Conservation (phyloP, 306 rosid genomes). For the Aeschynomene evenia region DNA sequence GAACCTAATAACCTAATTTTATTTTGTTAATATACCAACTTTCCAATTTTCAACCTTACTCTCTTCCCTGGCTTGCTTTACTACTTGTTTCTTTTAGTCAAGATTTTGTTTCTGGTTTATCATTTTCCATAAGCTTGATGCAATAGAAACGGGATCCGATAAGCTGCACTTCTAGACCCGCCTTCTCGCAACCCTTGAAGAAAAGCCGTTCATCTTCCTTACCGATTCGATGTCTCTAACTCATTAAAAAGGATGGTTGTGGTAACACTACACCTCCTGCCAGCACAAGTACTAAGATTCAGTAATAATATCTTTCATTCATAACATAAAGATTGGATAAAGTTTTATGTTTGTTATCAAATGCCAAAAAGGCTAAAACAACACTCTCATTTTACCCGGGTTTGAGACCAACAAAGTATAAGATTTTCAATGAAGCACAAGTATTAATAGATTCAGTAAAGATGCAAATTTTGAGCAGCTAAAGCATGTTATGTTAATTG, state of each 20-base stretch:
- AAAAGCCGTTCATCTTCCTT: conserved; percentile 83
- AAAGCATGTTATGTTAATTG: neutral
- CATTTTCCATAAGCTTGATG: conserved; percentile 45
- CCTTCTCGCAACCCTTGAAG: conserved; percentile 71
- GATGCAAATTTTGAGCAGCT: neutral
- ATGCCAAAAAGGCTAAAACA: too few relatives aligned
- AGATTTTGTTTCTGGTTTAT: neutral
- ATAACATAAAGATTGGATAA: too few relatives aligned
- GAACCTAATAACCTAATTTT: neutral
- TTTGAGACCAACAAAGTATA: too few relatives aligned
- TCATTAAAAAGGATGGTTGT: conserved; percentile 73
- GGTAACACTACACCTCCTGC: conserved; percentile 45
- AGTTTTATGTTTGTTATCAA: too few relatives aligned
- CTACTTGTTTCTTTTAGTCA: conserved; percentile 4
- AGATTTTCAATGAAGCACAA: too few relatives aligned
- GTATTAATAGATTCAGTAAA: conserved; percentile 4
- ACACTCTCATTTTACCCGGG: too few relatives aligned
- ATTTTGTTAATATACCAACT: conserved; percentile 6
- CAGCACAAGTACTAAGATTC: neutral
- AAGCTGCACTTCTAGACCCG: conserved; percentile 72
- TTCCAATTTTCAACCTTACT: conserved; percentile 11
- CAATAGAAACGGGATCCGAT: conserved; percentile 76
- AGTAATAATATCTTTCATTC: too few relatives aligned
- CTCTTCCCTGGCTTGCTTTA: neutral
- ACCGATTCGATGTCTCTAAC: conserved; percentile 92